Evolutionary conservation across 2,329 filamentous ascomycete species (phyloP).

Genomic region (Penicillium hesseltinei): DNA sequence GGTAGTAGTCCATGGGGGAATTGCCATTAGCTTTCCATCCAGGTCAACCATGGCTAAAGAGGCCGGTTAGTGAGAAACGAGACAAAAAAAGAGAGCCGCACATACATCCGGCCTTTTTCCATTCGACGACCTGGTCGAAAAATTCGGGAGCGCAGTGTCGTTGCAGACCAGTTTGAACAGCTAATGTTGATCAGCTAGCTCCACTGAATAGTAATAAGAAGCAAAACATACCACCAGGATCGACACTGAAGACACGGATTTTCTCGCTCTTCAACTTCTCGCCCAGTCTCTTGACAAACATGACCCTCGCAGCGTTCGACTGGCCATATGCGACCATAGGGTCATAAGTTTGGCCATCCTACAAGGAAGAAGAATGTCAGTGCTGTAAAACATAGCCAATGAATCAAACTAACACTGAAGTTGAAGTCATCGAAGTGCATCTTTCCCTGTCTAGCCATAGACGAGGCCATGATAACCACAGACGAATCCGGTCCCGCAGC

Average conservation of each 20-base stretch:
- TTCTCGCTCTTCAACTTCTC: slow-evolving; percentile 31
- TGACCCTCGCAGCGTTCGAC: slow-evolving; percentile 54
- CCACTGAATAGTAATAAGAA: not conserved
- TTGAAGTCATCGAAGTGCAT: slow-evolving; percentile 47
- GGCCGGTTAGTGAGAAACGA: not conserved
- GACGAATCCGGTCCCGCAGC: slow-evolving; percentile 41
- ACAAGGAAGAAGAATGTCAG: not conserved
- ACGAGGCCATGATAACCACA: slow-evolving; percentile 33
- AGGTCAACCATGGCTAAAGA: slow-evolving; percentile 8
- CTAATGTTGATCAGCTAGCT: slow-evolving; percentile 1
- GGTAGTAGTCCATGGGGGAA: slow-evolving; percentile 17
- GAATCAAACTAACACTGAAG: slow-evolving; percentile 25
- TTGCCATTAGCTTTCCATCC: slow-evolving; percentile 16
- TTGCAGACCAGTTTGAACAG: slow-evolving; percentile 14
- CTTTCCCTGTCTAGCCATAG: slow-evolving; percentile 29
- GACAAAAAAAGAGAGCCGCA: not conserved
- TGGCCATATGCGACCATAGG: slow-evolving; percentile 50
- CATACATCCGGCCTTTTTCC: slow-evolving; percentile 12
- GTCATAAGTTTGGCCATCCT: slow-evolving; percentile 41
- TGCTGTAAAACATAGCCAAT: rapidly evolving
- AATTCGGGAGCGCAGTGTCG: slow-evolving; percentile 13
- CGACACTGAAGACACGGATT: slow-evolving; percentile 43
- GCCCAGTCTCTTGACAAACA: slow-evolving; percentile 46
- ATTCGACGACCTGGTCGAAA: slow-evolving; percentile 4
- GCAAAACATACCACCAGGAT: slow-evolving; percentile 38